These are phyloP conservation scores for Flaveria trinervia DNA, from an alignment of 129 eudicot species.

Conservation along the genomic window DNA sequence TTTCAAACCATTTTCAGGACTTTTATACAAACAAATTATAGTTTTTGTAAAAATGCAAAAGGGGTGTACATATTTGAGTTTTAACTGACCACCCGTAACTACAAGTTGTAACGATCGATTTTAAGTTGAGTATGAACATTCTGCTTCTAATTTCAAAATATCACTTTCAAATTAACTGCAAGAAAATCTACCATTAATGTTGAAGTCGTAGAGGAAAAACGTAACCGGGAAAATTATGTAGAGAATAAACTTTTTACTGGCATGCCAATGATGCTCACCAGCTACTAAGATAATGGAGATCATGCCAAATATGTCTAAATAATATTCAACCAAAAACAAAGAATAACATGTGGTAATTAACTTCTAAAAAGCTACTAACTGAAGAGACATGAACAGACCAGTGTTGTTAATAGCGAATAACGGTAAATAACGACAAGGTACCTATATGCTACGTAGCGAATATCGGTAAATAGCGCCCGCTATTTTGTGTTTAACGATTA, in stretches of 20 bases:
- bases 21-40: background rate
- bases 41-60: slow-evolving; percentile 5
- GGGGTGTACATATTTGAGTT: background rate
- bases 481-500: no score
- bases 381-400: background rate
- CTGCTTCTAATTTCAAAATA: background rate
- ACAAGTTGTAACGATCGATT: background rate
- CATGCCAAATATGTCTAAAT: no score
- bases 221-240: no score
- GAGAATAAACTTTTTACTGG: background rate
- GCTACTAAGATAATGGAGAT: background rate
- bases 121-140: background rate
- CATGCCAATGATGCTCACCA: background rate
- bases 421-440: no score
- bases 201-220: no score
- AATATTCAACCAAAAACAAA: background rate
- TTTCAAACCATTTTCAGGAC: background rate
- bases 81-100: background rate
- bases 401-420: no score
- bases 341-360: background rate
- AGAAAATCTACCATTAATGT: background rate
- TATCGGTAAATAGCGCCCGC: no score
- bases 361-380: background rate
- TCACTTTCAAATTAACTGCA: background rate
- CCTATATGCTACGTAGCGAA: no score